Evolutionary conservation across 768 basidiomycete genomes (phyloP), one percentile per base, ranked within the genome.

Genomic region (Guyanaporus albipodus): DNA sequence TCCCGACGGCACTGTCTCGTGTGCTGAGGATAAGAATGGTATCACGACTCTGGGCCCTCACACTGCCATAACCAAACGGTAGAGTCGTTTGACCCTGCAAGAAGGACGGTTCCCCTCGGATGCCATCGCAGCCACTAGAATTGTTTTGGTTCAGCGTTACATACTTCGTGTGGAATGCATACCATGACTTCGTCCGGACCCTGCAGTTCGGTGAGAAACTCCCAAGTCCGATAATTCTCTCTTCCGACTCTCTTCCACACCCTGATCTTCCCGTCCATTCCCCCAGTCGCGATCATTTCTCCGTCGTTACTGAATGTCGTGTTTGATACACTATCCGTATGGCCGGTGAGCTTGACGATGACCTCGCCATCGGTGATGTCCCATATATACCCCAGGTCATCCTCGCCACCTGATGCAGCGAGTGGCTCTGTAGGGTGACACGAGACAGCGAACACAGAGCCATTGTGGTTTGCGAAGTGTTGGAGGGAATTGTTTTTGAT

Each of bases 1-100:
- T 34, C 96, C 96, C 6, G 87, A 88, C 3, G 96, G 96, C 23
- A 99, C 95, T 97, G 63, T 47, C 39, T 39, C 26, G 21, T 8
- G 38, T 42, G 38, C 27, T 55, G 8, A 56, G 42, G 9, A 29
- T 1, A 19, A 38, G 8, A 32, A 34, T 18, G 8, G n/a, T 7
- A 9, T 18, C 4, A 12, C 26, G 6, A 8, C 23, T 22, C 19
- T 41, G 21, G 10, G 7, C n/a, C 69, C 85, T 57, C 67, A 96
- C 95, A 70, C 73, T 97, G 91, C 93, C 93, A 99, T 54, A 99
- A 72, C 96, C 96, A 99, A 21, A 92, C 82, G 1, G 89, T 95
- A 7, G 85, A 79, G 66, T 98, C 95, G 55, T 95, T 91, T 8
- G 90, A 87, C 33, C 96, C 96, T 1, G 89, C 92, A 5, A 97